Conservation (phyloP, 2,329 filamentous ascomycete genomes). For the Alternaria solani region DNA sequence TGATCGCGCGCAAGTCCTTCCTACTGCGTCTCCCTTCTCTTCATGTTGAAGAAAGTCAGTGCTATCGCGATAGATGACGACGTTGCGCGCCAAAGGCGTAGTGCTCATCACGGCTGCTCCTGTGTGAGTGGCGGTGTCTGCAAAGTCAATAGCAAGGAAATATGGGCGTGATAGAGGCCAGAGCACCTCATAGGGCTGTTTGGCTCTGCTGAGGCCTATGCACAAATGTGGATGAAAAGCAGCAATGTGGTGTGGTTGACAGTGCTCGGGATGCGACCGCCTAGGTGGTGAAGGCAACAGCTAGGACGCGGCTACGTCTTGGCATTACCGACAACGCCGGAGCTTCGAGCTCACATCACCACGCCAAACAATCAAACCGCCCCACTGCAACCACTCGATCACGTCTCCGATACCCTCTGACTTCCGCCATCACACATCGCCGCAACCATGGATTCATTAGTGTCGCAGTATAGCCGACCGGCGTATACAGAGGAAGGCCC, state of each 20-base stretch:
- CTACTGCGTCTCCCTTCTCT: neutral
- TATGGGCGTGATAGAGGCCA: neutral
- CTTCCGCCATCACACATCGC: constrained; percentile 17
- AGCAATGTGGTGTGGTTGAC: neutral
- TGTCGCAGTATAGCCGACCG: constrained; percentile 88
- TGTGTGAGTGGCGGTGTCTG: neutral
- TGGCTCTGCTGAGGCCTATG: neutral
- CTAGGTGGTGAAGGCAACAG: constrained; percentile 17
- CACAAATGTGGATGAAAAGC: neutral
- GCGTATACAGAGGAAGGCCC: constrained; percentile 76
- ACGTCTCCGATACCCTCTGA: constrained; percentile 7
- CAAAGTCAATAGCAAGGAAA: neutral
- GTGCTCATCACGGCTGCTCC: neutral
- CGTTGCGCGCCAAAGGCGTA: neutral
- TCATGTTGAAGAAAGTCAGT: neutral
- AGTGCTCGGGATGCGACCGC: neutral
- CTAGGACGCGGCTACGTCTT: constrained; percentile 21
- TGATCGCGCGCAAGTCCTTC: neutral
- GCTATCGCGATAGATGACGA: neutral
- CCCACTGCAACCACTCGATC: constrained; percentile 22
- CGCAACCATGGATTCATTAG: constrained; percentile 82
- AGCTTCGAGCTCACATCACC: constrained; percentile 26
- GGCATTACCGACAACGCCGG: constrained; percentile 21
- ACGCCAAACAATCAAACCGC: constrained; percentile 27
- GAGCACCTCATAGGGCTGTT: neutral